A percentile compares a stretch with the other conserved stretches of the same genome.
phyloP scores from a whole-genome alignment of 2,329 filamentous ascomycete species.

The Claviceps sp. region DNA sequence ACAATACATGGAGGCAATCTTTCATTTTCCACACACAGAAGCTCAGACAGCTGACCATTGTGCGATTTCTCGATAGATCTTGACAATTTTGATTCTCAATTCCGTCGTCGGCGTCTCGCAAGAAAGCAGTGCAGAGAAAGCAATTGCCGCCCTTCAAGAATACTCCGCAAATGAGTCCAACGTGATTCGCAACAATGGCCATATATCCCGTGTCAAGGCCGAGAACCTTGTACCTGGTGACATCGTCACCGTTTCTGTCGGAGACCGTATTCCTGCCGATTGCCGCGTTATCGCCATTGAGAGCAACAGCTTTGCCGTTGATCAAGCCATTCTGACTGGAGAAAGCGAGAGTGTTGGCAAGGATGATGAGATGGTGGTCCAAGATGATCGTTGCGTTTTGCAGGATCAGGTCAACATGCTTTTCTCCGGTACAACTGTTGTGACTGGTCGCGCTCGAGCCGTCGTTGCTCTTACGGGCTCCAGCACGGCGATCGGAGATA shows the following conservation, averaged over 20 bases:
- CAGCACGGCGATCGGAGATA: conserved; percentile 91
- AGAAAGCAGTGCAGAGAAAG: conserved; percentile 97
- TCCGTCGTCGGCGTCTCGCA: conserved; percentile 95
- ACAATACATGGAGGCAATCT: not conserved
- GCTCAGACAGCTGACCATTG: not conserved
- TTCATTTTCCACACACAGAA: not conserved
- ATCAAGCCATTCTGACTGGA: conserved; percentile 93
- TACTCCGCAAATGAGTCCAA: conserved; percentile 98
- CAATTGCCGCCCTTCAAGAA: conserved; percentile 93
- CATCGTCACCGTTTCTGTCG: conserved; percentile 74
- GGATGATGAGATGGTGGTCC: conserved; percentile 50
- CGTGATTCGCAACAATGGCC: conserved; percentile 68
- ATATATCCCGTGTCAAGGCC: conserved; percentile 74
- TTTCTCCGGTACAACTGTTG: conserved; percentile 95
- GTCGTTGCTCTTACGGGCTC: conserved; percentile 82
- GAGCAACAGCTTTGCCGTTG: conserved; percentile 93
- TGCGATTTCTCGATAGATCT: conserved; percentile 45
- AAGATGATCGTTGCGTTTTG: conserved; percentile 76
- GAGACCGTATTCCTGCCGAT: conserved; percentile 88
- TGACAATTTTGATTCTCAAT: conserved; percentile 94
- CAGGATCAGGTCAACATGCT: conserved; percentile 97
- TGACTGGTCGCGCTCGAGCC: conserved; percentile 83
- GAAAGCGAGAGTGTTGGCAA: conserved; percentile 97
- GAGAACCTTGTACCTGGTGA: conserved; percentile 94
- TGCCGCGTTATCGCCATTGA: conserved; percentile 81